Percentiles rank a stretch among this genome's conserved stretches.
Conservation (phyloP, 83 land plant genomes). For the Picea abies region DNA sequence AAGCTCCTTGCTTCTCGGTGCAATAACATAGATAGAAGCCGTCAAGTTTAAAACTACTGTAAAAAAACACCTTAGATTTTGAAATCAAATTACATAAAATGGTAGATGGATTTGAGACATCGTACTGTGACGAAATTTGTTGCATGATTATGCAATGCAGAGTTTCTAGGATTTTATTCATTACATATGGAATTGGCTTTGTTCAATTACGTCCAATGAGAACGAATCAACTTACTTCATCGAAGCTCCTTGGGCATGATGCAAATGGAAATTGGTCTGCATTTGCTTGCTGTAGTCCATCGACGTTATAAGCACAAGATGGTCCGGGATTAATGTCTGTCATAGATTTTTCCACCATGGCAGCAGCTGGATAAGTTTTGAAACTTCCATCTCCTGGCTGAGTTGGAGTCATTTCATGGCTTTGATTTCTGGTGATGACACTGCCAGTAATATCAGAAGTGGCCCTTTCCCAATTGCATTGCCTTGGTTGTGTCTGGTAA, state of each 20-base stretch:
- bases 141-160: neutral
- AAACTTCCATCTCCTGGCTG: neutral
- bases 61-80: neutral
- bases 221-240: constrained; percentile 16
- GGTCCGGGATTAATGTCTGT: neutral
- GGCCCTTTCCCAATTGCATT: constrained; percentile 38
- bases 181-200: neutral
- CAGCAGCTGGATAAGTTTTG: neutral
- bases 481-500: constrained; percentile 90
- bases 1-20: no score
- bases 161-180: neutral
- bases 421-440: neutral
- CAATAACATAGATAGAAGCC: no score
- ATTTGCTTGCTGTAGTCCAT: neutral
- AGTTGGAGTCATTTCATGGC: neutral
- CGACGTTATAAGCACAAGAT: neutral
- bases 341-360: neutral
- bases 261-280: neutral
- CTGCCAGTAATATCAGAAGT: neutral
- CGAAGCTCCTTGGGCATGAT: constrained; percentile 10
- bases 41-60: neutral
- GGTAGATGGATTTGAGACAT: neutral
- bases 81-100: neutral
- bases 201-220: neutral
- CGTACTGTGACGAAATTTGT: neutral